These are phyloP conservation scores for Lagenaria siceraria DNA, from an alignment of 306 rosid species.

Conservation along the genomic window DNA sequence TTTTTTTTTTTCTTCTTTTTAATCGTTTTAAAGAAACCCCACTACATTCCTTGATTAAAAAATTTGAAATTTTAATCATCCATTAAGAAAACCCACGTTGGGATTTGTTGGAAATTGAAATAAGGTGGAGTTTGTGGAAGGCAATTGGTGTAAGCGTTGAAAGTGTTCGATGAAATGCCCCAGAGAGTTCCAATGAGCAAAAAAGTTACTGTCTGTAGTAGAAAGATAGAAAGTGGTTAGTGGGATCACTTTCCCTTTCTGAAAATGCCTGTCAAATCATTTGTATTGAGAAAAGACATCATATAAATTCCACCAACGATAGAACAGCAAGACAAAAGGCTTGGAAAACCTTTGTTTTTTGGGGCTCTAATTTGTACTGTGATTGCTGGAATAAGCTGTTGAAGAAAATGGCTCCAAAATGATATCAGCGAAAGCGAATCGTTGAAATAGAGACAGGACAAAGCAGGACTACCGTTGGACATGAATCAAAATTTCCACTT, in stretches of 20 bases:
- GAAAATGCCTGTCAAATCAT: constrained; percentile 2
- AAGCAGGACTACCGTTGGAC: neutral
- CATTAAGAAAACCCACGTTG: neutral
- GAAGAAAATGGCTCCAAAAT: neutral
- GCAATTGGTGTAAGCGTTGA: neutral
- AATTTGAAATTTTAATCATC: neutral
- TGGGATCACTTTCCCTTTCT: neutral
- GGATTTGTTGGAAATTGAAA: neutral
- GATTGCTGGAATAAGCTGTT: neutral
- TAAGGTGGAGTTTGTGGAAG: neutral
- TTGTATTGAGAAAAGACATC: neutral
- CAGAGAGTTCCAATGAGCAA: neutral
- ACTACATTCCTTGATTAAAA: neutral
- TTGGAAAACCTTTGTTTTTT: neutral
- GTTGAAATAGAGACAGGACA: neutral
- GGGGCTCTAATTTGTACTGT: neutral
- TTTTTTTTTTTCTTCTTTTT: neutral
- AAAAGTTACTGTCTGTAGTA: neutral
- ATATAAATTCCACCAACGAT: neutral
- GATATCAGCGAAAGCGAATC: neutral
- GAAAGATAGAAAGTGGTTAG: neutral
- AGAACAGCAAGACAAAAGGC: neutral
- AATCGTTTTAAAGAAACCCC: neutral
- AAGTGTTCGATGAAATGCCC: neutral
- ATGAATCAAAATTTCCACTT: neutral